Conservation (phyloP, 768 basidiomycete species). For the Trametes cubensis region DNA sequence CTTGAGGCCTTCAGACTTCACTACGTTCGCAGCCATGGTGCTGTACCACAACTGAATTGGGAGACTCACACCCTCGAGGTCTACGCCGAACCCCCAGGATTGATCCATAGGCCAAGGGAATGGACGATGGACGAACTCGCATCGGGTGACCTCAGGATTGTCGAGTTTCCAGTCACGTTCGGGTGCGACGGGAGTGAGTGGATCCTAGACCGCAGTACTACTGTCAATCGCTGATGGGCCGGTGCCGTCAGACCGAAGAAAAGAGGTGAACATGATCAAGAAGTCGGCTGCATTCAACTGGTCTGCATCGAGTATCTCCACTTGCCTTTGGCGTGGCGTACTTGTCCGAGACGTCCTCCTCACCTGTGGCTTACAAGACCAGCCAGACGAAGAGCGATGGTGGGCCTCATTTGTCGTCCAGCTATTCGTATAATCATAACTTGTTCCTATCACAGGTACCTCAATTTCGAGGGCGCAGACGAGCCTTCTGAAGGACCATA, state of each 20-base stretch:
- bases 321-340: conserved; percentile 26
- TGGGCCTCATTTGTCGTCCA: background rate
- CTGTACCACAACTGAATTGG: conserved; percentile 26
- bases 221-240: background rate
- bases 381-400: conserved; percentile 26
- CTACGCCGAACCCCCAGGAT: conserved; percentile 11
- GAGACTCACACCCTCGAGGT: conserved; percentile 25
- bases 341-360: conserved; percentile 26
- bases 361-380: conserved; percentile 22
- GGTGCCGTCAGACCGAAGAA: conserved; percentile 17
- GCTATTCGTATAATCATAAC: background rate
- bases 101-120: conserved; percentile 17
- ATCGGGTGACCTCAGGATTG: conserved; percentile 10
- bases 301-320: conserved; percentile 24
- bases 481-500: conserved; percentile 26
- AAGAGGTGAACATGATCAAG: conserved; percentile 30
- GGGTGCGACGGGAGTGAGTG: conserved; percentile 28
- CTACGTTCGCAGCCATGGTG: conserved; percentile 28
- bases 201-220: too few species aligned
- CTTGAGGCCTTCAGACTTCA: conserved; percentile 19
- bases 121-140: conserved; percentile 29
- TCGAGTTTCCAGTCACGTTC: conserved; percentile 24
- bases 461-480: conserved; percentile 28
- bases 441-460: conserved; percentile 4
- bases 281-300: conserved; percentile 23